Conservation (phyloP, 2,329 filamentous ascomycete species). For the Scedosporium apiospermum region DNA sequence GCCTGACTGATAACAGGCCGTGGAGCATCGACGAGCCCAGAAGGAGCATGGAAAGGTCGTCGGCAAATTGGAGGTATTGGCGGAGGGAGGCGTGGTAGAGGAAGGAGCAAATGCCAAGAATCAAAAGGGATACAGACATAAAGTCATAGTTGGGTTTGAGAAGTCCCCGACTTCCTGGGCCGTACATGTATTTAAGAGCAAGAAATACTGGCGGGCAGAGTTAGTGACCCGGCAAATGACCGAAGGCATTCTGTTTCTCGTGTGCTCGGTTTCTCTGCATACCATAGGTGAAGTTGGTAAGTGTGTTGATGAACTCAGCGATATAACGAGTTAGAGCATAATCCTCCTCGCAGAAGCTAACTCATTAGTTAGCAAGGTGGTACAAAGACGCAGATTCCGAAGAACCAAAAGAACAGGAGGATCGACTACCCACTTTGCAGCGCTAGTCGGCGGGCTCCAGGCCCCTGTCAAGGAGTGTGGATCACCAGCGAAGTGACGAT, state of each 20-base stretch:
- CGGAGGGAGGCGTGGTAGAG: conserved; percentile 35
- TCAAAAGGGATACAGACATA: conserved; percentile 29
- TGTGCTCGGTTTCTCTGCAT: background rate
- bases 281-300: conserved; percentile 28
- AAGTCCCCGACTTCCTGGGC: conserved; percentile 18
- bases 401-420: background rate
- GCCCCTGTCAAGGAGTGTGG: conserved; percentile 20
- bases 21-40: conserved; percentile 43
- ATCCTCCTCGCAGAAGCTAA: conserved; percentile 37
- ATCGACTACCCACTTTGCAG: conserved; percentile 23
- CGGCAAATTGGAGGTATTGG: conserved; percentile 33
- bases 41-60: conserved; percentile 51
- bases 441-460: conserved; percentile 29
- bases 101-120: conserved; percentile 32
- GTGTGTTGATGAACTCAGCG: conserved; percentile 33
- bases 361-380: background rate
- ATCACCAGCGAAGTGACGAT: conserved; percentile 25
- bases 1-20: conserved; percentile 33
- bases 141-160: conserved; percentile 25
- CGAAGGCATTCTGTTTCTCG: background rate
- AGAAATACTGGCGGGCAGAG: conserved; percentile 25
- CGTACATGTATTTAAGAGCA: conserved; percentile 28
- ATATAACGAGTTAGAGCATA: conserved; percentile 32
- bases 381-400: background rate
- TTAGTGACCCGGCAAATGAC: background rate